These are phyloP conservation scores for Anthracocystis panici-leucophaei DNA, from an alignment of 1,284 basidiomycete species.

Conservation along the genomic window DNA sequence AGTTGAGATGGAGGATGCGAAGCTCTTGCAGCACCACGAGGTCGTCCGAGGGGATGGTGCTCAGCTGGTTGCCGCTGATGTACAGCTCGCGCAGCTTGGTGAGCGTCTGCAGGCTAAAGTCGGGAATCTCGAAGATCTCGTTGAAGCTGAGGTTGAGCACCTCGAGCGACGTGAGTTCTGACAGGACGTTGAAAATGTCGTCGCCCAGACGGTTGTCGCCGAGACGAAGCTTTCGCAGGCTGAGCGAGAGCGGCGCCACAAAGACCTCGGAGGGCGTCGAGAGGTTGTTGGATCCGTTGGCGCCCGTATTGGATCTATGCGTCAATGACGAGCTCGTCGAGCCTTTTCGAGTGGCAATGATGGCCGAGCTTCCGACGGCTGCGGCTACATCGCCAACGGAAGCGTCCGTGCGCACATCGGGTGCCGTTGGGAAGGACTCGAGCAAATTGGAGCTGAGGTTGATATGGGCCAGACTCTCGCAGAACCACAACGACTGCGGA, in stretches of 20 bases:
- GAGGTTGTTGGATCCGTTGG: constrained; percentile 20
- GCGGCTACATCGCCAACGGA: constrained; percentile 10
- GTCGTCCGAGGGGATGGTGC: constrained; percentile 82
- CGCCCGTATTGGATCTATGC: constrained; percentile 27
- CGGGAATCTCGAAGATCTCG: constrained; percentile 85
- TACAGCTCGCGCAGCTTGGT: constrained; percentile 84
- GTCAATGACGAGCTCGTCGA: constrained; percentile 56
- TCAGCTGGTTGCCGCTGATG: constrained; percentile 91
- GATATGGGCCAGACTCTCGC: constrained; percentile 79
- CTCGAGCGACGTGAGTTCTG: constrained; percentile 73
- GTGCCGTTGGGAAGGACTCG: constrained; percentile 78
- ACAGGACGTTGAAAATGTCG: constrained; percentile 82
- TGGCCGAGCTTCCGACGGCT: constrained; percentile 14
- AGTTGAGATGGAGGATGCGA: constrained; percentile 82
- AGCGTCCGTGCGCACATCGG: constrained; percentile 26
- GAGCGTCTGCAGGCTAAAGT: constrained; percentile 80
- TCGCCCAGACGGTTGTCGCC: constrained; percentile 91
- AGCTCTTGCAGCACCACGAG: constrained; percentile 61
- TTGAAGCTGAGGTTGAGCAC: constrained; percentile 96
- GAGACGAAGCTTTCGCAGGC: constrained; percentile 82
- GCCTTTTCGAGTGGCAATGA: constrained; percentile 60
- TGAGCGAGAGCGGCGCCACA: constrained; percentile 77
- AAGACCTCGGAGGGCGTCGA: constrained; percentile 41
- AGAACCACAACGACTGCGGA: constrained; percentile 85
- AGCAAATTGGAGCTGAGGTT: constrained; percentile 93